Percentiles rank a stretch among this genome's conserved stretches.
Evolutionary conservation across 148 eudicot species (phyloP).

Genomic region (Silene uniflora): DNA sequence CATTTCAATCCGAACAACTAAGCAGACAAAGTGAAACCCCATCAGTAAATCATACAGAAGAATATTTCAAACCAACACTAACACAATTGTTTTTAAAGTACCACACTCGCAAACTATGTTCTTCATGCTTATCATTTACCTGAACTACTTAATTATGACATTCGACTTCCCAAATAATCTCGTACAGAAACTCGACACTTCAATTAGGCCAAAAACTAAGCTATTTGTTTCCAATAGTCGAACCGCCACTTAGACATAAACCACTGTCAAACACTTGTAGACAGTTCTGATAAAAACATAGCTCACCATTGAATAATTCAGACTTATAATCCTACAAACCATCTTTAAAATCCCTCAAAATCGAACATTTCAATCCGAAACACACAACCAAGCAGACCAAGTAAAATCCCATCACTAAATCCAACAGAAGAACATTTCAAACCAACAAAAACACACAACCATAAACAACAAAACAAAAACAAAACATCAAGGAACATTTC

Average conservation of each 20-base stretch:
- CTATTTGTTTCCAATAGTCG: no score
- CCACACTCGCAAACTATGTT: not conserved
- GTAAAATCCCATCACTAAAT: slow-evolving; percentile 4
- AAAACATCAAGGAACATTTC: slow-evolving; percentile 11
- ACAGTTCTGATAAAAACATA: not conserved
- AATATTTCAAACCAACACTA: no score
- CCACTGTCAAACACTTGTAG: no score
- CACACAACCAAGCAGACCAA: slow-evolving; percentile 2
- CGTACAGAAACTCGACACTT: not conserved
- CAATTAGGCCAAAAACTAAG: not conserved
- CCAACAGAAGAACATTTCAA: slow-evolving; percentile 4
- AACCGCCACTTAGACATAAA: no score
- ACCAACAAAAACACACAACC: not conserved
- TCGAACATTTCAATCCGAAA: not conserved
- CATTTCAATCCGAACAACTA: no score
- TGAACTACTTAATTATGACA: no score
- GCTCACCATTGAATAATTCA: not conserved
- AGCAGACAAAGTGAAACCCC: no score
- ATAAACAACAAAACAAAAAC: not conserved
- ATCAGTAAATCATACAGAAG: no score
- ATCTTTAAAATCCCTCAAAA: no score
- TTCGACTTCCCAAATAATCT: not conserved
- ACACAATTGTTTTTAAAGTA: not conserved
- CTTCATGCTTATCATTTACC: not conserved
- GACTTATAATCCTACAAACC: not conserved